phyloP scores from a whole-genome alignment of 352 stramenopile genomes.

The Pseudoperonospora humuli region DNA sequence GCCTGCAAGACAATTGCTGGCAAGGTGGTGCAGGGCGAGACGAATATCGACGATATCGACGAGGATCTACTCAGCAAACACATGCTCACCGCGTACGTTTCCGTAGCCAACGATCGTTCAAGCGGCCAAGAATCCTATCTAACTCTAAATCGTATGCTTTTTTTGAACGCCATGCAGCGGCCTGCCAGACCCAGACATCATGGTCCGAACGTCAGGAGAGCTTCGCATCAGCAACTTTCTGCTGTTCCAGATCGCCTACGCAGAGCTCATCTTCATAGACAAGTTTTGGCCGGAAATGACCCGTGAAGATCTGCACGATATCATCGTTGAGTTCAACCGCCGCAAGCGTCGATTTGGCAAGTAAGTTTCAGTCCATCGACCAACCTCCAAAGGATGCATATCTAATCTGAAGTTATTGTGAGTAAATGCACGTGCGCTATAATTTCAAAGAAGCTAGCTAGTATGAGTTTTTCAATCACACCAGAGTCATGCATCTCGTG shows the following conservation, averaged over 20 bases:
- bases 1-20: slow-evolving; percentile 83
- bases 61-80: slow-evolving; percentile 63
- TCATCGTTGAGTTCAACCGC: slow-evolving; percentile 78
- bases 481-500: slow-evolving; percentile 7
- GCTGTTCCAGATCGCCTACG: slow-evolving; percentile 92
- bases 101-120: too few species aligned
- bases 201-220: slow-evolving; percentile 93
- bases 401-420: slow-evolving; percentile 15
- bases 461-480: slow-evolving; percentile 3
- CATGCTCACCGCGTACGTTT: slow-evolving; percentile 70
- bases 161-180: slow-evolving; percentile 32
- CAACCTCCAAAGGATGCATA: too few species aligned
- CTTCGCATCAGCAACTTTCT: slow-evolving; percentile 94
- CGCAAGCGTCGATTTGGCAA: slow-evolving; percentile 86
- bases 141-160: slow-evolving; percentile 4
- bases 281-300: slow-evolving; percentile 95
- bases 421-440: not conserved
- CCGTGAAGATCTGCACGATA: slow-evolving; percentile 60
- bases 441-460: slow-evolving; percentile 12
- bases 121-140: too few species aligned
- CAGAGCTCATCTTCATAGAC: slow-evolving; percentile 92
- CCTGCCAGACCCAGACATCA: slow-evolving; percentile 88
- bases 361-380: too few species aligned
- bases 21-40: slow-evolving; percentile 68
- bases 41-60: slow-evolving; percentile 61